Conservation (phyloP, 768 basidiomycete species). For the Hebeloma cylindrosporum region DNA sequence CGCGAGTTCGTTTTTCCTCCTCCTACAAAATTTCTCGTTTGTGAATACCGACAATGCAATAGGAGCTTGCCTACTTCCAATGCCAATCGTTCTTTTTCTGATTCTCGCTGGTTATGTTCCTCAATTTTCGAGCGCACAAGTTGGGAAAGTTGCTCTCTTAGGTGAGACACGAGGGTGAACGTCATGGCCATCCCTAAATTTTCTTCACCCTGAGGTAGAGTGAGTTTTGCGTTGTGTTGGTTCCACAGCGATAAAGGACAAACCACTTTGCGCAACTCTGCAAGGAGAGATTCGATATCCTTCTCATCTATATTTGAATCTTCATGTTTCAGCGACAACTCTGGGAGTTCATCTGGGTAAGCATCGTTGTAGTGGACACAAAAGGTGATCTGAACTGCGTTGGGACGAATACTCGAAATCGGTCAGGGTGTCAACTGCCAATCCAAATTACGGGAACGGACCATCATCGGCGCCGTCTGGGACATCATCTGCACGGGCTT, state of each 20-base stretch:
- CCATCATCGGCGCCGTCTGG: slow-evolving; percentile 60
- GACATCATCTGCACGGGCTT: slow-evolving; percentile 83
- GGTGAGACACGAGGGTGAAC: slow-evolving; percentile 85
- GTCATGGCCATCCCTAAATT: slow-evolving; percentile 98
- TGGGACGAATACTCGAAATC: not conserved
- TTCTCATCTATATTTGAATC: slow-evolving; percentile 61
- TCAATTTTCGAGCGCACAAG: slow-evolving; percentile 63
- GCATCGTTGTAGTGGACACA: slow-evolving; percentile 73
- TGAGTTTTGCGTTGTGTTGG: not conserved
- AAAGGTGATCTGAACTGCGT: slow-evolving; percentile 70
- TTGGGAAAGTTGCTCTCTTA: slow-evolving; percentile 71
- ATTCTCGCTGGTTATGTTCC: slow-evolving; percentile 56
- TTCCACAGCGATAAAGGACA: slow-evolving; percentile 22
- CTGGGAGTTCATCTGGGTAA: slow-evolving; percentile 85
- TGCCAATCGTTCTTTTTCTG: slow-evolving; percentile 69
- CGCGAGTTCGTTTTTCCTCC: slow-evolving; percentile 83
- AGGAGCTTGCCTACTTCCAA: slow-evolving; percentile 60
- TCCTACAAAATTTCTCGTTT: slow-evolving; percentile 47
- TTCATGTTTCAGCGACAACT: slow-evolving; percentile 60
- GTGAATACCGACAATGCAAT: not conserved
- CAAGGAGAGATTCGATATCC: slow-evolving; percentile 55
- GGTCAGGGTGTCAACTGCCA: not conserved
- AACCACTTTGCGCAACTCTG: slow-evolving; percentile 58
- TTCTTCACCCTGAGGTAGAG: slow-evolving; percentile 63
- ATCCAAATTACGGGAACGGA: slow-evolving; percentile 31